Conservation (phyloP, 2,329 filamentous ascomycete species). For the Tolypocladium ovalisporum region DNA sequence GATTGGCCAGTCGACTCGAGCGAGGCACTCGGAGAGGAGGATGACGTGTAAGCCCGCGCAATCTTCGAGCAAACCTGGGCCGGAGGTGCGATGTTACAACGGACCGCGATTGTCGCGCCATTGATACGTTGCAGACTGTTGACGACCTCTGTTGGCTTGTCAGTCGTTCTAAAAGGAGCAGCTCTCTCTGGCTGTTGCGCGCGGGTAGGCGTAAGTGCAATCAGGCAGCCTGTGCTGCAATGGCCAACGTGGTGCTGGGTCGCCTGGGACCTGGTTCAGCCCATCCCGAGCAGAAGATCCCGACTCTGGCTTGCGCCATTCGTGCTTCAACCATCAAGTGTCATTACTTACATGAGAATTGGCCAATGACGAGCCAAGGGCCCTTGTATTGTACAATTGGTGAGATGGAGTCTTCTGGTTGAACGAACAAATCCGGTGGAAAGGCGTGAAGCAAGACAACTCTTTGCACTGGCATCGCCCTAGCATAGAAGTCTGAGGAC, state of each 20-base stretch:
- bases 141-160: neutral
- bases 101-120: neutral
- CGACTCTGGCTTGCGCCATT: neutral
- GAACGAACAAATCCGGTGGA: too few species aligned
- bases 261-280: neutral
- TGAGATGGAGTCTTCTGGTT: neutral
- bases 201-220: neutral
- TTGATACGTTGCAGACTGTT: neutral
- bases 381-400: neutral
- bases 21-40: constrained; percentile 6
- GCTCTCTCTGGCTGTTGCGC: neutral
- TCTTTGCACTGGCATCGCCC: neutral
- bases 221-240: neutral
- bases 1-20: constrained; percentile 11
- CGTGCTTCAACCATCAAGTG: neutral
- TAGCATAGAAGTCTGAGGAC: too few species aligned
- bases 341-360: neutral
- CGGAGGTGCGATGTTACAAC: neutral
- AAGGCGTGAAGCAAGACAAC: neutral
- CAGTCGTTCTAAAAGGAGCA: neutral
- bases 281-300: neutral
- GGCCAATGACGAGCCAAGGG: neutral
- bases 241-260: neutral
- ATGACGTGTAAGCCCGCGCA: constrained; percentile 1
- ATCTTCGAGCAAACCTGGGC: neutral